phyloP scores from a whole-genome alignment of 2,329 filamentous ascomycete genomes.

The Arthroderma sp. region DNA sequence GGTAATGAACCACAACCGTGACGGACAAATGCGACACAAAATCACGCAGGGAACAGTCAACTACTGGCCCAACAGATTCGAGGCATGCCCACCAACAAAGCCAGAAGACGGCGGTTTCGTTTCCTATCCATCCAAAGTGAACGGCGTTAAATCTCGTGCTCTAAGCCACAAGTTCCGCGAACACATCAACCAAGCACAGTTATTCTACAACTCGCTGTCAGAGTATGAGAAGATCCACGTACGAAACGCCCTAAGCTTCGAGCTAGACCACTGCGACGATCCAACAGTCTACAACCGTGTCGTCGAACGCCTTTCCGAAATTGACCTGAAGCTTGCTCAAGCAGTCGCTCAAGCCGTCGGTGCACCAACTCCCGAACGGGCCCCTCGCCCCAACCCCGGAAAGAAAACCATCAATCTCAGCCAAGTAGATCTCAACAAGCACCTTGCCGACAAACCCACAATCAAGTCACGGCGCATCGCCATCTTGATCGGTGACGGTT shows the following conservation, averaged over 20 bases:
- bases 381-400: constrained; percentile 48
- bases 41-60: constrained; percentile 63
- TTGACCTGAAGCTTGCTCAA: constrained; percentile 57
- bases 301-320: constrained; percentile 54
- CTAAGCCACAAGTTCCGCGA: constrained; percentile 61
- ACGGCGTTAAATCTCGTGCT: constrained; percentile 54
- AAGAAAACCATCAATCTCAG: constrained; percentile 54
- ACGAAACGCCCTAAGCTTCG: constrained; percentile 49
- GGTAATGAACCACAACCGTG: constrained; percentile 63
- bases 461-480: constrained; percentile 55
- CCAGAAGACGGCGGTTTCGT: constrained; percentile 52
- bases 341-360: constrained; percentile 58
- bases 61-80: constrained; percentile 66
- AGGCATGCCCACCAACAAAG: constrained; percentile 48
- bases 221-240: constrained; percentile 53
- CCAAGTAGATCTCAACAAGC: constrained; percentile 61
- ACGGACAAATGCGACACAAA: constrained; percentile 58
- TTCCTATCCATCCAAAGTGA: constrained; percentile 52
- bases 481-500: constrained; percentile 23
- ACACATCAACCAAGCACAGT: constrained; percentile 62
- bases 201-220: constrained; percentile 70
- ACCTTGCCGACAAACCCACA: constrained; percentile 46
- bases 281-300: constrained; percentile 61
- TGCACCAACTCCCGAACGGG: constrained; percentile 39
- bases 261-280: constrained; percentile 72